A percentile compares a stretch with the other conserved stretches of the same genome.
These are phyloP conservation scores for Ustilaginoidea virens DNA, from an alignment of 2,329 filamentous ascomycete species.

Conservation along the genomic window DNA sequence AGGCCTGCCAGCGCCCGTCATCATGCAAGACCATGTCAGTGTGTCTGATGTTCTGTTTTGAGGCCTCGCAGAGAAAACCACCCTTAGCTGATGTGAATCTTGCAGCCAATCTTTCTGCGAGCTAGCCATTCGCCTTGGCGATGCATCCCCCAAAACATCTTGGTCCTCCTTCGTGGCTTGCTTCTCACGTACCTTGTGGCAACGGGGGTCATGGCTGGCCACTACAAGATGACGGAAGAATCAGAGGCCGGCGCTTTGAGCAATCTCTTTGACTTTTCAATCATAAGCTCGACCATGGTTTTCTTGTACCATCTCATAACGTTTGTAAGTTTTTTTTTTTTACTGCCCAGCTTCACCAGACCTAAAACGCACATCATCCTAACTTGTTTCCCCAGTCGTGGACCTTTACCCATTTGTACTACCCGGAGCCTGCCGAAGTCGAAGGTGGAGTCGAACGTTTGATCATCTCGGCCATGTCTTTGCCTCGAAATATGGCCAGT, in stretches of 20 bases:
- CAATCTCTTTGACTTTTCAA: constrained; percentile 33
- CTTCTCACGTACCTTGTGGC: constrained; percentile 28
- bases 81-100: not conserved
- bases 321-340: constrained; percentile 23
- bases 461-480: constrained; percentile 26
- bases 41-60: not conserved
- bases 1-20: constrained; percentile 16
- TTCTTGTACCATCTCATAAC: constrained; percentile 29
- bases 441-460: constrained; percentile 20
- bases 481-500: constrained; percentile 25
- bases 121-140: constrained; percentile 36
- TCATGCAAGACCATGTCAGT: constrained; percentile 21
- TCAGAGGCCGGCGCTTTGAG: constrained; percentile 23
- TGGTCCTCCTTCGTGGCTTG: constrained; percentile 27
- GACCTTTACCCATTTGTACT: constrained; percentile 36
- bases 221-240: constrained; percentile 28
- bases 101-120: constrained; percentile 33
- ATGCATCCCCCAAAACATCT: constrained; percentile 27
- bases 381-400: constrained; percentile 26
- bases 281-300: constrained; percentile 26
- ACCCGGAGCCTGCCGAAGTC: constrained; percentile 23
- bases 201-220: constrained; percentile 23
- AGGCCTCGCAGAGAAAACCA: no score
- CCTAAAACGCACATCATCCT: no score
- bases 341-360: not conserved